Evolutionary conservation across 2,329 filamentous ascomycete species (phyloP).

Genomic region (Fonsecaea pugnacius): DNA sequence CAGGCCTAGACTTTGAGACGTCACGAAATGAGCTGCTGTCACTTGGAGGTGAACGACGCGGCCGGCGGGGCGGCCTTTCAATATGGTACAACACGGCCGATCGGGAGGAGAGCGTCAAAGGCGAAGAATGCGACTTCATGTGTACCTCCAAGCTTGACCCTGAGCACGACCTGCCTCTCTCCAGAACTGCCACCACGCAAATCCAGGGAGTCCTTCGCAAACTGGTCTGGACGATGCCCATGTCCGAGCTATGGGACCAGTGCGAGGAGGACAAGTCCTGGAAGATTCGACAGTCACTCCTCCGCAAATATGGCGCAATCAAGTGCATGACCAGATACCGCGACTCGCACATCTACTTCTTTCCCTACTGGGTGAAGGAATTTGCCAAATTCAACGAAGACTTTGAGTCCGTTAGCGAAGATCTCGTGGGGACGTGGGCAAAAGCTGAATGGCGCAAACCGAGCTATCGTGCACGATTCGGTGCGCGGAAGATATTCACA

Average conservation of each 20-base stretch:
- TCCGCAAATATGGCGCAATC: conserved; percentile 74
- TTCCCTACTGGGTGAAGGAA: conserved; percentile 88
- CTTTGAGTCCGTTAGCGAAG: conserved; percentile 86
- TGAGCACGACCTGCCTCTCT: conserved; percentile 55
- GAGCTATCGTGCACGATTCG: conserved; percentile 32
- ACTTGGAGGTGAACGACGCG: conserved; percentile 60
- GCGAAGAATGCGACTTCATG: conserved; percentile 91
- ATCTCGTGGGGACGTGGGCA: conserved; percentile 92
- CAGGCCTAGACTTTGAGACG: conserved; percentile 49
- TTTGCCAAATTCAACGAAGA: conserved; percentile 78
- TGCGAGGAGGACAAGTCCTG: conserved; percentile 68
- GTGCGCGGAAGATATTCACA: conserved; percentile 58
- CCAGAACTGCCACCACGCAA: conserved; percentile 65
- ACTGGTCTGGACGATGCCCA: conserved; percentile 83
- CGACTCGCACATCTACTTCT: conserved; percentile 92
- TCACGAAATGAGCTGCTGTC: conserved; percentile 52
- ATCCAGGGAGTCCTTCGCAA: conserved; percentile 55
- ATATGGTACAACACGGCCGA: conserved; percentile 90
- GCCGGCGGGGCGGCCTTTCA: conserved; percentile 76
- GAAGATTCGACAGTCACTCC: conserved; percentile 74
- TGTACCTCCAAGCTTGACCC: conserved; percentile 71
- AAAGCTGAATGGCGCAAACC: conserved; percentile 85
- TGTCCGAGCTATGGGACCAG: conserved; percentile 83
- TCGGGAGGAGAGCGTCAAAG: conserved; percentile 73
- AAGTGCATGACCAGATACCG: conserved; percentile 82